Base-by-base conservation (phyloP, 257 asterid genomes). In the Ballota nigra region DNA sequence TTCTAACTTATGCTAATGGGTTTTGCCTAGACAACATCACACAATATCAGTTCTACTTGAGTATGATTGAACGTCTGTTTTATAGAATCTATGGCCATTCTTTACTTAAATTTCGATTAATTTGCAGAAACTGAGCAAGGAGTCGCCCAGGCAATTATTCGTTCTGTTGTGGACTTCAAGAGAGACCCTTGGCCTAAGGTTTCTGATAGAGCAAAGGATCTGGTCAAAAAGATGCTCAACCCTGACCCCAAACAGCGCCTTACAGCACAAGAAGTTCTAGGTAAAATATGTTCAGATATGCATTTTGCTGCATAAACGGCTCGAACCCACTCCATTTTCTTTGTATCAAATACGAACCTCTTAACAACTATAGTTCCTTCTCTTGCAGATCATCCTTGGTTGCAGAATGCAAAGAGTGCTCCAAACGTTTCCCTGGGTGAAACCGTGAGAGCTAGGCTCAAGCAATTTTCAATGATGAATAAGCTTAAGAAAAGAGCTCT, bases 111-210 rank as follows among this genome's bases (percentile, higher is more conserved):
- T 34, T 9, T 31, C 26, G 6, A 24, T 53, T 53, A 16, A 63
- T 31, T 33, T 81, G 83, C 90, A 88, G 96, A 88, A 86, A 86
- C 96, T 16, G 96, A 88, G 65, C 90, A 86, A 85, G 96, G 96
- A 29, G 87, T 86, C 70, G 96, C 96, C 43, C 87, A 82, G 83
- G 87, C 96, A 43, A 88, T 88, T 58, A 77, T 88, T 57, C 90
- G 87, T 19, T 85, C 89, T 8, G 84, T 55, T n/a, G 85, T 88
- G 62, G 88, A 86, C 67, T 84, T 88, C 68, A 85, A 75, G 52
- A 75, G 87, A 67, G 96, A 88, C 60, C 92, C 92, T 40, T 88
- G 96, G 96, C 90, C 96, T 20, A 88, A 80, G 75, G 86, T 88
- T 38, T 88, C 96, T 5, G 90, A 83, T 71, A 82, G 69, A 66